These are phyloP conservation scores for Melampsora occidentalis DNA, from an alignment of 1,284 basidiomycete genomes.

Conservation along the genomic window DNA sequence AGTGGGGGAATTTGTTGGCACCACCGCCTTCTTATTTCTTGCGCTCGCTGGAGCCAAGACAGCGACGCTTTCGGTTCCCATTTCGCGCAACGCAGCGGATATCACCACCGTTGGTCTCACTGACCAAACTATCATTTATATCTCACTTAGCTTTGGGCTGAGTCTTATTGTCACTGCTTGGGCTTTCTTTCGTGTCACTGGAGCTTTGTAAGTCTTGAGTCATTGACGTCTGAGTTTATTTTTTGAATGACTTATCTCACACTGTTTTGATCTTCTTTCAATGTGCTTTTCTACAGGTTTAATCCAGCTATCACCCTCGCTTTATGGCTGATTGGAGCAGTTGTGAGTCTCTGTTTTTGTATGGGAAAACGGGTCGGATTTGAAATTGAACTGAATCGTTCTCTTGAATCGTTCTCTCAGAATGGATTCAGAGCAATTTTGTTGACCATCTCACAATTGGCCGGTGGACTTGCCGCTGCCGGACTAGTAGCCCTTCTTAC, in stretches of 20 bases:
- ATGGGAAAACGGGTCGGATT: too few relatives aligned
- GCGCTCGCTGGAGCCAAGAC: neutral
- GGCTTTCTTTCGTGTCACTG: constrained; percentile 55
- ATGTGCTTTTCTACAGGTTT: constrained; percentile 46
- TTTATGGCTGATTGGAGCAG: constrained; percentile 56
- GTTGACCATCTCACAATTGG: constrained; percentile 45
- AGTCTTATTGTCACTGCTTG: constrained; percentile 56
- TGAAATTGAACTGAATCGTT: neutral
- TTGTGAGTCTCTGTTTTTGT: neutral
- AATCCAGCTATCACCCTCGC: constrained; percentile 58
- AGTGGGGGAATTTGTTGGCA: neutral
- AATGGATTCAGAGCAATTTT: constrained; percentile 14
- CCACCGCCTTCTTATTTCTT: neutral
- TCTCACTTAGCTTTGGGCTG: constrained; percentile 57
- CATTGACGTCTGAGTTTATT: too few relatives aligned
- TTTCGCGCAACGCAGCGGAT: neutral
- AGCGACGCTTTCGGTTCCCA: neutral
- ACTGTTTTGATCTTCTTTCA: neutral
- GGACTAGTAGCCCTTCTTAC: constrained; percentile 45
- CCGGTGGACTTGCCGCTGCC: constrained; percentile 47
- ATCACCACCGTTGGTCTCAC: constrained; percentile 44
- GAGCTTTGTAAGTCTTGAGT: neutral
- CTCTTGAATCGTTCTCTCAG: too few relatives aligned
- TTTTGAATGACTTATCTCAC: neutral
- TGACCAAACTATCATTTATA: constrained; percentile 55